Conservation (phyloP, 305 asterid species). For the Withania somnifera region DNA sequence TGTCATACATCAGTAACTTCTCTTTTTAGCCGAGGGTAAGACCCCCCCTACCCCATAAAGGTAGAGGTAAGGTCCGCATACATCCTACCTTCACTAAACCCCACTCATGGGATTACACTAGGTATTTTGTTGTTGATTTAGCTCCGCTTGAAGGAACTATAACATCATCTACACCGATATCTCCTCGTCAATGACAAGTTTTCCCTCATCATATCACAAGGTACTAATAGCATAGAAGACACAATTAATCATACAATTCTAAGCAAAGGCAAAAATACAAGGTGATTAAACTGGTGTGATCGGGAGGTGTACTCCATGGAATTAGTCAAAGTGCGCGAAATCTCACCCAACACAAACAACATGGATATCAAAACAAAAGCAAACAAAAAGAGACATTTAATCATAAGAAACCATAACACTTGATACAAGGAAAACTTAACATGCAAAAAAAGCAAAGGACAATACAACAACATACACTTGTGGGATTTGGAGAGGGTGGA, state of each 20-base stretch:
- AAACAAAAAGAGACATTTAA: not conserved
- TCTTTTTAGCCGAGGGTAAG: too few relatives aligned
- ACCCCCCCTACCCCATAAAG: too few relatives aligned
- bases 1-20: too few relatives aligned
- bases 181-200: not conserved
- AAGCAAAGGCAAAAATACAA: not conserved
- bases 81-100: too few relatives aligned
- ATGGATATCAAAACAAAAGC: not conserved
- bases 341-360: not conserved
- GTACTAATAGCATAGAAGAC: not conserved
- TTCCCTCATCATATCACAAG: not conserved
- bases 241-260: not conserved
- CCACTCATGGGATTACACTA: too few relatives aligned
- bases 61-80: too few relatives aligned
- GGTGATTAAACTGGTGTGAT: too few relatives aligned
- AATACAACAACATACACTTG: too few relatives aligned
- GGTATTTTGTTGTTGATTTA: too few relatives aligned
- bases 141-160: not conserved
- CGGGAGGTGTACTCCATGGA: not conserved
- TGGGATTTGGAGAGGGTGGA: too few relatives aligned
- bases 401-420: not conserved
- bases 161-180: not conserved
- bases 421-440: too few relatives aligned
- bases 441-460: too few relatives aligned
- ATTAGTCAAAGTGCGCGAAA: not conserved